These are phyloP conservation scores for Debaryomyces castellii DNA, from an alignment of 805 yeast species.

Conservation along the genomic window DNA sequence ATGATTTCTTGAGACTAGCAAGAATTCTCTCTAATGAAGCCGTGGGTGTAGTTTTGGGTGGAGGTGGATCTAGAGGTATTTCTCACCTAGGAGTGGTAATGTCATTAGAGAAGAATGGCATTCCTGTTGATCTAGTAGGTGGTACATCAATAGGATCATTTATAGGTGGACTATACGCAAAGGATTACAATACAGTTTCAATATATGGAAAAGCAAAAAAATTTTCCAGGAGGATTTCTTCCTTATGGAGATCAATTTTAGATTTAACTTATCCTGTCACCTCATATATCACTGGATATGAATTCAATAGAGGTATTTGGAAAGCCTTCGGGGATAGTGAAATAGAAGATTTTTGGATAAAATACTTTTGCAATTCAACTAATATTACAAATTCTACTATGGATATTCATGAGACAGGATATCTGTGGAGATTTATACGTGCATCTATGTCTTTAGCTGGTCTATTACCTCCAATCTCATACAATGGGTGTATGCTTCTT, in stretches of 20 bases:
- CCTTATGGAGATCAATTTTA: slow-evolving; percentile 78
- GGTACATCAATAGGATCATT: slow-evolving; percentile 97
- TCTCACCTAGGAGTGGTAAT: slow-evolving; percentile 90
- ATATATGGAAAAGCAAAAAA: slow-evolving; percentile 87
- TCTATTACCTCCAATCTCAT: slow-evolving; percentile 82
- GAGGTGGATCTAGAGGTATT: slow-evolving; percentile 96
- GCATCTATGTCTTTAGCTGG: slow-evolving; percentile 98
- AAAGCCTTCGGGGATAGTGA: slow-evolving; percentile 88
- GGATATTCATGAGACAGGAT: slow-evolving; percentile 91
- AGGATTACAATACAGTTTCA: slow-evolving; percentile 87
- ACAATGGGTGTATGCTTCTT: slow-evolving; percentile 85
- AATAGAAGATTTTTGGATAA: slow-evolving; percentile 95
- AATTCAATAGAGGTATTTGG: slow-evolving; percentile 97
- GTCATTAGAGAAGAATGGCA: slow-evolving; percentile 87
- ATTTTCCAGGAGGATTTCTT: slow-evolving; percentile 78
- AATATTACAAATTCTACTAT: slow-evolving; percentile 91
- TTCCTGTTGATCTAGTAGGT: slow-evolving; percentile 91
- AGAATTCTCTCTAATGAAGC: slow-evolving; percentile 90
- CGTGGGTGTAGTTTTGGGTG: slow-evolving; percentile 91
- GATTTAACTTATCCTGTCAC: slow-evolving; percentile 94
- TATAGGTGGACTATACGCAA: slow-evolving; percentile 92
- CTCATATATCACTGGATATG: slow-evolving; percentile 95
- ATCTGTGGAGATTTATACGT: slow-evolving; percentile 92
- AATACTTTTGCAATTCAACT: slow-evolving; percentile 85
- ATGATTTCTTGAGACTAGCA: slow-evolving; percentile 87